Evolutionary conservation across 768 basidiomycete species (phyloP), one percentile per base, ranked within the genome.

Genomic region (Lepiota venenata): DNA sequence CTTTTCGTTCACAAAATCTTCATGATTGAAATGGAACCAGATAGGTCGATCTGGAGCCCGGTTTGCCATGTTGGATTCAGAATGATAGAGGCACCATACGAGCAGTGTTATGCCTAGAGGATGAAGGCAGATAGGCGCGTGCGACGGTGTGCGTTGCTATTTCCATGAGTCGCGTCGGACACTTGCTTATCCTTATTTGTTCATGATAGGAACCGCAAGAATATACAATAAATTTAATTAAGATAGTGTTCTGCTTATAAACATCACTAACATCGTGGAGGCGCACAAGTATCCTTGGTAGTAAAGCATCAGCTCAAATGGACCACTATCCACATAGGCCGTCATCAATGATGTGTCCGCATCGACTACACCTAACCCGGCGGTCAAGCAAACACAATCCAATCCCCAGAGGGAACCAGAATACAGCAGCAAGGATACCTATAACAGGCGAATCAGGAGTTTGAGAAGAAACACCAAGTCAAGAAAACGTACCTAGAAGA

Each of bases 351-450:
- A 70, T 57, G 3, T 64, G 56, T 1, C 79, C 79, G 41, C 81
- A 82, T 3, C 79, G 75, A 15, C 63, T 67, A 68, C 91, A 93
- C 57, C 74, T 77, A 25, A 88, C 85, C 47, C 76, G 71, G 41
- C 86, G 78, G 66, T 93, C 91, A 21, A 93, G 74, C 8, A 93
- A 68, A 62, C 91, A 93, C 4, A 87, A 71, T 2, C 83, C 88
- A 37, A 93, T 77, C 4, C 91, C 91, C 0, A 92, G 68, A 3
- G 91, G 91, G 72, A 93, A 93, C 91, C 89, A 93, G 56, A 93
- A 72, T 21, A 93, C 71, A 3, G 91, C 91, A 7, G 87, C 87
- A n/a, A 93, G 69, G 29, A 93, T 68, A 51, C 91, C 90, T 91
- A 57, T 32, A 25, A 47, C 44, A 1, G 16, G 37, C 37, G 14